Conservation (phyloP, 768 basidiomycete species). For the Cystofilobasidium capitatum region DNA sequence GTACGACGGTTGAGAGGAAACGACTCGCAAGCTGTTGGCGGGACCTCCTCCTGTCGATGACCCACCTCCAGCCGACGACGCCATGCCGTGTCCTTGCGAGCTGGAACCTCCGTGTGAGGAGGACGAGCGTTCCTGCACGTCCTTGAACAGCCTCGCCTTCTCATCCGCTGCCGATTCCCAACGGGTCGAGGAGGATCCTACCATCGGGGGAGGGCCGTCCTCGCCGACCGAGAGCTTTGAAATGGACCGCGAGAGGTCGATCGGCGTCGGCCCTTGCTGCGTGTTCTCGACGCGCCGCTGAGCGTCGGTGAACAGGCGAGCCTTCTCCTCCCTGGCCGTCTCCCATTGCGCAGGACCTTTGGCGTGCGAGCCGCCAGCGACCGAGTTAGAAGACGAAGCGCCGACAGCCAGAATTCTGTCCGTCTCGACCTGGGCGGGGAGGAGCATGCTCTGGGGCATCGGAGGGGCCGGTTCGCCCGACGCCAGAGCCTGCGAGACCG, state of each 20-base stretch:
- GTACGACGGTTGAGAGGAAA: background rate
- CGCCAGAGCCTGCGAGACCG: conserved; percentile 10
- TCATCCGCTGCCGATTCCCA: too few species aligned
- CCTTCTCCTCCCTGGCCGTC: conserved; percentile 8
- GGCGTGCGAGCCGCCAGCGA: too few species aligned
- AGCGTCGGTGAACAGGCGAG: conserved; percentile 1
- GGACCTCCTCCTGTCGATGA: background rate
- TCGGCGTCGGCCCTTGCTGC: too few species aligned
- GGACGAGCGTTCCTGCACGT: too few species aligned
- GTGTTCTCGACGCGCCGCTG: background rate
- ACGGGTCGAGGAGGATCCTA: background rate
- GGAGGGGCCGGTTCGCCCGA: background rate
- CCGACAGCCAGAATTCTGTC: too few species aligned
- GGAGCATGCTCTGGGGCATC: background rate
- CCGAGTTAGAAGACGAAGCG: background rate
- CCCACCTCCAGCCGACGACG: background rate
- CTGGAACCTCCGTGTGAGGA: background rate
- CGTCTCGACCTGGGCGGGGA: too few species aligned
- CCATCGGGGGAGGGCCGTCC: background rate
- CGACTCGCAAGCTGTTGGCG: background rate
- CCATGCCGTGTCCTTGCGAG: background rate
- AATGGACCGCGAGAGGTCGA: too few species aligned
- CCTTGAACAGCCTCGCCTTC: too few species aligned
- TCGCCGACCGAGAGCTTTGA: too few species aligned
- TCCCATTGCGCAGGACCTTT: background rate